A percentile compares a stretch with the other conserved stretches of the same genome.
Evolutionary conservation across 78 protist genomes (phyloP).

Genomic region (Cavenderia fasciculata): DNA sequence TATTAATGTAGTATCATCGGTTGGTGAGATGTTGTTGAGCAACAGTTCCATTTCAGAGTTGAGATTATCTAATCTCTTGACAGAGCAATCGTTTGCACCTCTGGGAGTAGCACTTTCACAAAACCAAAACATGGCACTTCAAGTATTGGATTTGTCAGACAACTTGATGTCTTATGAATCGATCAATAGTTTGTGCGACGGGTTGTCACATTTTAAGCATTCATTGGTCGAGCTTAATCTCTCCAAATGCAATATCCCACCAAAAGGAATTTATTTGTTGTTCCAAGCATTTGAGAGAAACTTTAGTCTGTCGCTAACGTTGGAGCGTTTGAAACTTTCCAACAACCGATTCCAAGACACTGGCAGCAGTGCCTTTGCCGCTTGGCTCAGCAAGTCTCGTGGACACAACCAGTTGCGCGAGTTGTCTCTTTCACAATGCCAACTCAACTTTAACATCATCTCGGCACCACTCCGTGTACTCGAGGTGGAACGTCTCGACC

Average conservation of each 20-base stretch:
- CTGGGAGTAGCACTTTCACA: conserved; percentile 9
- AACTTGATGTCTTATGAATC: conserved; percentile 48
- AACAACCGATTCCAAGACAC: conserved; percentile 62
- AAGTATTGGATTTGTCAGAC: conserved; percentile 26
- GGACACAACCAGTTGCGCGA: conserved; percentile 6
- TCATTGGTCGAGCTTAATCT: conserved; percentile 9
- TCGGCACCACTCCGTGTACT: conserved; percentile 20
- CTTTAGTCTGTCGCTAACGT: conserved; percentile 61
- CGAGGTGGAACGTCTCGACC: background rate
- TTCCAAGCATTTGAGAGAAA: conserved; percentile 36
- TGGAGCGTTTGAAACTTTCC: conserved; percentile 18
- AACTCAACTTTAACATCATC: background rate
- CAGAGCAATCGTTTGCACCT: conserved; percentile 63
- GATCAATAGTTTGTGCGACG: conserved; percentile 12
- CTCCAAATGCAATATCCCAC: conserved; percentile 45
- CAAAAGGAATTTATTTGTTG: conserved; percentile 16
- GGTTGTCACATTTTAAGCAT: conserved; percentile 44
- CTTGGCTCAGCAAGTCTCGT: conserved; percentile 32
- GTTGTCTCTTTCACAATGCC: background rate
- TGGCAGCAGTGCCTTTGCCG: conserved; percentile 19
- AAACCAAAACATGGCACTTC: background rate
- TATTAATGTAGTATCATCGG: conserved; percentile 41
- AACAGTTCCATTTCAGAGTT: conserved; percentile 52
- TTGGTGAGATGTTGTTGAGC: conserved; percentile 52
- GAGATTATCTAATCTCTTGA: background rate